Conservation (phyloP, 1,284 basidiomycete species). For the Cerrena zonata region DNA sequence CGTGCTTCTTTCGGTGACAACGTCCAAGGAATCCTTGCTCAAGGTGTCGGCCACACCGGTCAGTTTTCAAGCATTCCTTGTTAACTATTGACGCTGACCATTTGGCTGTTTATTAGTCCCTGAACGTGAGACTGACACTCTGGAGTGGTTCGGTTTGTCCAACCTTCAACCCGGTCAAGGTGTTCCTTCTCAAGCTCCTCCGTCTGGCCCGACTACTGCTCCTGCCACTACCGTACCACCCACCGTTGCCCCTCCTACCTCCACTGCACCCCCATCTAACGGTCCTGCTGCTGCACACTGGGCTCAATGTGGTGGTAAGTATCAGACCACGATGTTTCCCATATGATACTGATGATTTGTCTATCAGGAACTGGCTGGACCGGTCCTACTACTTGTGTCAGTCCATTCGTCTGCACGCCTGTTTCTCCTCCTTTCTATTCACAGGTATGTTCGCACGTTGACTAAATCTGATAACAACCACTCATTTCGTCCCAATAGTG, state of each 20-base stretch:
- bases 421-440: not conserved
- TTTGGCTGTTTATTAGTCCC: constrained; percentile 16
- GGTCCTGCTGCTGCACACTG: constrained; percentile 6
- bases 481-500: not conserved
- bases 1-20: constrained; percentile 41
- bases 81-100: too few species aligned
- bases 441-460: not conserved
- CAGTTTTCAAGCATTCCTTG: not conserved
- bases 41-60: constrained; percentile 38
- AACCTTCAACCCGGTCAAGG: constrained; percentile 6
- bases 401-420: constrained; percentile 6
- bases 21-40: constrained; percentile 39
- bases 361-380: not conserved
- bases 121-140: constrained; percentile 6
- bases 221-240: not conserved
- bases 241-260: constrained; percentile 1
- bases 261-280: not conserved
- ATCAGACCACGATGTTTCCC: not conserved
- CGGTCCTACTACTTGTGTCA: constrained; percentile 2
- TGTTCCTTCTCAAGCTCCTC: not conserved
- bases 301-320: constrained; percentile 10
- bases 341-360: not conserved
- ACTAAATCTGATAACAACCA: not conserved
- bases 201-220: not conserved
- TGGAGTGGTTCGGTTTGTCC: constrained; percentile 8